Base-by-base conservation (phyloP, 225 moss, liverwort and hornwort genomes). In the Physcomitrellopsis africana region DNA sequence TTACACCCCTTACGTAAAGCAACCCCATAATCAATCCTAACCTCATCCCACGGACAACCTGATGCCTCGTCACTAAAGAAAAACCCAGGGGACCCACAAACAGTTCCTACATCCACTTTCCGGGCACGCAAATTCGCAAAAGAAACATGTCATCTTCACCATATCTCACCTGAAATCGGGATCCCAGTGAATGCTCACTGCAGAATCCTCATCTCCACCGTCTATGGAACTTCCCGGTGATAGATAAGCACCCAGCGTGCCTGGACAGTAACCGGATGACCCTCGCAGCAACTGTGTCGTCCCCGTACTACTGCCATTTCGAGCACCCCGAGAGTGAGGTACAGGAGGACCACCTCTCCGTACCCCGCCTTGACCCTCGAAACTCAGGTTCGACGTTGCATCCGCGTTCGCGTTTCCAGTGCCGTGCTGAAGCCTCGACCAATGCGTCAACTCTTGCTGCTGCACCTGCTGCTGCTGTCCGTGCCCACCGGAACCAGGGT, bases 161-260 rank as follows among this genome's bases (percentile, higher is more conserved):
- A 48, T 12, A 66, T 69, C 69, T 68, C 75, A 83, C 83, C 83
- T 83, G 67, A 83, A 86, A 68, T 83, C 76, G n/a, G 86, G 86
- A 79, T 83, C 76, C 83, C 83, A 86, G 64, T 83, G 86, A 68
- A 74, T 71, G 22, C 79, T 79, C 53, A 72, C 51, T 24, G 74
- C 59, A 47, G 78, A 83, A 65, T 86, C 83, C 69, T 83, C 81
- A 44, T 86, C 83, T 17, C 60, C 72, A 69, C 72, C 76, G 64
- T 86, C 86, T 72, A 81, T 81, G 9, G 81, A 83, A 47, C 78
- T 83, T 64, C 78, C 79, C 23, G 78, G 86, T 10, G 83, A 86
- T 1, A 81, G 49, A 62, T 57, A 79, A 17, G 81, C 41, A 47
- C 86, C 86, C 57, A 86, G 73, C 8, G 86, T 86, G 61, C 83